Evolutionary conservation across 225 moss, liverwort and hornwort genomes (phyloP).

Genomic region (Marchantia polymorpha): DNA sequence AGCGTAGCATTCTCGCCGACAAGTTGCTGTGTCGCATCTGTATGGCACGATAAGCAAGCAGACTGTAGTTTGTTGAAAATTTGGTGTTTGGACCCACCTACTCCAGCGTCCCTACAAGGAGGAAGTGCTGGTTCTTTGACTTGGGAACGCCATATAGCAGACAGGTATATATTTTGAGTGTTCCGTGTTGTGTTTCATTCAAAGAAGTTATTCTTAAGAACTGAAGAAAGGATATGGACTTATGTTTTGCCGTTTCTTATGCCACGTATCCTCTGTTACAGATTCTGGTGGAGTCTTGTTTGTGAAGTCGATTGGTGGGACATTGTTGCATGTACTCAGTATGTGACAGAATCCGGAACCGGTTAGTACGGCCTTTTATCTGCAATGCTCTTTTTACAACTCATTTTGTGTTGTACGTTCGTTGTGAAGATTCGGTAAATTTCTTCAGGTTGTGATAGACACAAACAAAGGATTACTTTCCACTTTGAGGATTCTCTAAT

Average conservation of each 20-base stretch:
- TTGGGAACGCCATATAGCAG: constrained; percentile 87
- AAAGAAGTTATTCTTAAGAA: too few species aligned
- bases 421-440: too few species aligned
- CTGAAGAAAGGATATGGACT: not conserved
- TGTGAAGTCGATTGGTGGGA: constrained; percentile 97
- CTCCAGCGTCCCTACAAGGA: constrained; percentile 36
- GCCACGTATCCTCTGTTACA: constrained; percentile 18
- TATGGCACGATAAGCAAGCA: constrained; percentile 68
- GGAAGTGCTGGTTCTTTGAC: constrained; percentile 30
- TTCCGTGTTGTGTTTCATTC: not conserved
- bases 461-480: too few species aligned
- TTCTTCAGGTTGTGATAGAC: too few species aligned
- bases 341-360: constrained; percentile 71
- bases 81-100: constrained; percentile 49
- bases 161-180: constrained; percentile 47
- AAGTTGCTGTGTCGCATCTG: constrained; percentile 85
- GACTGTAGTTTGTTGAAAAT: constrained; percentile 71
- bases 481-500: too few species aligned
- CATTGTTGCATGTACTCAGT: constrained; percentile 72
- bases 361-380: constrained; percentile 34
- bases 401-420: too few species aligned
- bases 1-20: constrained; percentile 90
- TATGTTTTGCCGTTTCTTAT: too few species aligned
- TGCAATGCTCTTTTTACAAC: too few species aligned
- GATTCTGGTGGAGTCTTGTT: constrained; percentile 99